Evolutionary conservation across 257 asterid species (phyloP).

Genomic region (Solanum chiquidenum): DNA sequence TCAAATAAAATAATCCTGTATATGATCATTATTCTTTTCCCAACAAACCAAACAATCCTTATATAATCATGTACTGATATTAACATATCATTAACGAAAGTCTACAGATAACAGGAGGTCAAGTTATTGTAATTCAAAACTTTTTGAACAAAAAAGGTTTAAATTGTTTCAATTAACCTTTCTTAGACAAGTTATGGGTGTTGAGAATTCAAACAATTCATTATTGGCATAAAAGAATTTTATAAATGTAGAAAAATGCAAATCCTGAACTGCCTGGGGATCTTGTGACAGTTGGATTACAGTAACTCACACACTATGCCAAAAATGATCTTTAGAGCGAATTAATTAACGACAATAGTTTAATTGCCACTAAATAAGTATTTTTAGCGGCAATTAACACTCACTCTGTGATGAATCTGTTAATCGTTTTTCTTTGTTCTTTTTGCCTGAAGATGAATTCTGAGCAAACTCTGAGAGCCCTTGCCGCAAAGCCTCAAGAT

Average conservation of each 20-base stretch:
- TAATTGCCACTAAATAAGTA: not conserved
- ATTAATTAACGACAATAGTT: too few relatives aligned
- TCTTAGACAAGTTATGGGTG: not conserved
- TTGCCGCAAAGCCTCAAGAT: constrained; percentile 50
- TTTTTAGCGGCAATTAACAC: not conserved
- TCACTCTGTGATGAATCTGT: constrained; percentile 17
- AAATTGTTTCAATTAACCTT: not conserved
- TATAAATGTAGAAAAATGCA: too few relatives aligned
- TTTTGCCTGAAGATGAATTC: constrained; percentile 18
- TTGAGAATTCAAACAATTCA: not conserved
- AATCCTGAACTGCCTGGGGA: not conserved
- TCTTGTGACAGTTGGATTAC: not conserved
- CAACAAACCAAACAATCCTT: not conserved
- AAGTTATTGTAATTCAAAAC: too few relatives aligned
- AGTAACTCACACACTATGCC: not conserved
- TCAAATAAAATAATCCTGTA: not conserved
- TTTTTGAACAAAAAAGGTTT: not conserved
- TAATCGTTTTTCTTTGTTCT: constrained; percentile 29
- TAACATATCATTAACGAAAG: not conserved
- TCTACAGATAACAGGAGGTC: too few relatives aligned
- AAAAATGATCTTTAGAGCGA: too few relatives aligned
- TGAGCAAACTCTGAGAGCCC: constrained; percentile 49
- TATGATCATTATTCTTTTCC: too few relatives aligned
- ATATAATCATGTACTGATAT: not conserved
- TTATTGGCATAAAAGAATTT: not conserved